Evolutionary conservation across 2,329 filamentous ascomycete genomes (phyloP).

Genomic region (Thyridium curvatum): DNA sequence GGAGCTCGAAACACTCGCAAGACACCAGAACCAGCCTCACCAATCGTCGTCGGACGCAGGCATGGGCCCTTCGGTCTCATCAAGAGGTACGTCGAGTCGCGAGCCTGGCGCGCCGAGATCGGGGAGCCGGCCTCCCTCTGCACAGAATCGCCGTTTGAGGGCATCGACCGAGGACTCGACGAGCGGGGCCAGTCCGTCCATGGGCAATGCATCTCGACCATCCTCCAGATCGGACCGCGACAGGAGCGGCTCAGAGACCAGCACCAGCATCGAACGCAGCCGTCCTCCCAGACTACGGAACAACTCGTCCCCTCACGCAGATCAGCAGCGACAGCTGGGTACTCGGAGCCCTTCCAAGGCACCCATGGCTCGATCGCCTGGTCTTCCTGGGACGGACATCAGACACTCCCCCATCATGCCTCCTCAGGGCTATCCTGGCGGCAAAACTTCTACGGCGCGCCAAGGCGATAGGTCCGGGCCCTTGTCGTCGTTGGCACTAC

Average conservation of each 20-base stretch:
- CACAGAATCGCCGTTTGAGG: constrained; percentile 9
- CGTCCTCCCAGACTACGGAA: constrained; percentile 33
- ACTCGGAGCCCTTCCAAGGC: constrained; percentile 19
- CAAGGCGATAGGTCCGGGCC: constrained; percentile 19
- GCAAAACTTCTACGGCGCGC: constrained; percentile 12
- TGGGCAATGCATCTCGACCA: constrained; percentile 17
- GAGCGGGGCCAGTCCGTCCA: constrained; percentile 16
- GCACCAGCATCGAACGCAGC: constrained; percentile 33
- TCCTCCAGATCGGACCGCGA: constrained; percentile 36
- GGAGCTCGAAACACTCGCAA: constrained; percentile 42
- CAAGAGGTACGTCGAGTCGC: not conserved
- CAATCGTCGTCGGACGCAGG: constrained; percentile 6
- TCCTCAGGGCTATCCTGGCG: constrained; percentile 29
- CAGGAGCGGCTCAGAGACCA: constrained; percentile 50
- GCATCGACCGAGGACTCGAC: constrained; percentile 35
- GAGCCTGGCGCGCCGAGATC: constrained; percentile 1
- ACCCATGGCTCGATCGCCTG: constrained; percentile 34
- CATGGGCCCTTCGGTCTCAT: constrained; percentile 5
- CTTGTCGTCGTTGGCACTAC: constrained; percentile 24
- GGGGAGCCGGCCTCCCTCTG: too few relatives aligned
- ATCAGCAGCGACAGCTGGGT: constrained; percentile 22
- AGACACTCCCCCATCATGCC: constrained; percentile 41
- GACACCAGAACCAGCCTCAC: constrained; percentile 24
- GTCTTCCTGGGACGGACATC: constrained; percentile 42
- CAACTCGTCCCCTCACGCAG: constrained; percentile 27